Evolutionary conservation across 2,329 filamentous ascomycete genomes (phyloP).

Genomic region (Fusarium coicis): DNA sequence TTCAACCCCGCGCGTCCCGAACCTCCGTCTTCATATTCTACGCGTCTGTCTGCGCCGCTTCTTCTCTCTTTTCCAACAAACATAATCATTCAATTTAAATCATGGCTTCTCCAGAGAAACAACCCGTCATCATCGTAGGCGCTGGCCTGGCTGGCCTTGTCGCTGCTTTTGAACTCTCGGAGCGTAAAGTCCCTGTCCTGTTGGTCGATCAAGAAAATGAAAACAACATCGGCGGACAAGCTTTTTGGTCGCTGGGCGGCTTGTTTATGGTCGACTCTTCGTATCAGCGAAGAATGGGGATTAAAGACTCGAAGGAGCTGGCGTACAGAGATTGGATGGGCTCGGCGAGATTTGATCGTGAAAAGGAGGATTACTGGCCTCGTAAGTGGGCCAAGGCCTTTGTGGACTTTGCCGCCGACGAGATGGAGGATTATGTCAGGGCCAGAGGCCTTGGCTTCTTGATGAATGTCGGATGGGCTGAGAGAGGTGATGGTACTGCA

Average conservation of each 20-base stretch:
- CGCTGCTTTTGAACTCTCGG: constrained; percentile 66
- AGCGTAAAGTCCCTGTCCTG: constrained; percentile 60
- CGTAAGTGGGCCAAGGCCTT: constrained; percentile 71
- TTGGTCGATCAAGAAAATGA: constrained; percentile 69
- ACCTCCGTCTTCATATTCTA: not conserved
- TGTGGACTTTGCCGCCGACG: constrained; percentile 69
- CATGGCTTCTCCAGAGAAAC: constrained; percentile 17
- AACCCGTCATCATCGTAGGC: constrained; percentile 66
- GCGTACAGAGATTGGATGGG: constrained; percentile 69
- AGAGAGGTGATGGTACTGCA: constrained; percentile 65
- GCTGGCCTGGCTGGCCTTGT: constrained; percentile 69
- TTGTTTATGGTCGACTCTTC: constrained; percentile 69
- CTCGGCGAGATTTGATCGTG: constrained; percentile 68
- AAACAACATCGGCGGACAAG: constrained; percentile 68
- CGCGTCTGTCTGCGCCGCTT: not conserved
- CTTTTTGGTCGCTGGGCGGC: constrained; percentile 72
- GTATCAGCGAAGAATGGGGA: constrained; percentile 67
- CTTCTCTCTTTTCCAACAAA: not conserved
- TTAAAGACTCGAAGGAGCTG: constrained; percentile 66
- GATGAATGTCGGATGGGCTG: constrained; percentile 68
- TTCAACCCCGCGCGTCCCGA: constrained; percentile 25
- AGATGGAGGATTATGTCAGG: constrained; percentile 68
- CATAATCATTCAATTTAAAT: not conserved
- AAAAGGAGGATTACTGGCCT: constrained; percentile 67
- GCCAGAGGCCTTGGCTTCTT: constrained; percentile 63